These are phyloP conservation scores for Wallacemonas rigidus DNA, from an alignment of 208 protist genomes.

Conservation along the genomic window DNA sequence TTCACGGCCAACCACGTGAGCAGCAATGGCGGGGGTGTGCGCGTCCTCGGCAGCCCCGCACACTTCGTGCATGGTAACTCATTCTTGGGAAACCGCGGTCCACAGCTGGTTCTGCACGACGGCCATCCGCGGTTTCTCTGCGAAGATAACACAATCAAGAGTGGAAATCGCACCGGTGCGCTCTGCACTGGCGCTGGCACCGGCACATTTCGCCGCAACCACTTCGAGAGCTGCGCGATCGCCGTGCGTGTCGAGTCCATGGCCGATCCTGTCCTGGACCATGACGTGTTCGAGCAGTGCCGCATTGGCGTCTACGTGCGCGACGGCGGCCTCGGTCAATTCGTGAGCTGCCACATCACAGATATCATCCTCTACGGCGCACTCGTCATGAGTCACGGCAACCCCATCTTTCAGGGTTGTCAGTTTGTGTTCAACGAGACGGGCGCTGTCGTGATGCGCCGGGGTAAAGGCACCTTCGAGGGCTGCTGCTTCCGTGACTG, in stretches of 20 bases:
- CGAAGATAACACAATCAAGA: conserved; percentile 24
- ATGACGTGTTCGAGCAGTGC: conserved; percentile 34
- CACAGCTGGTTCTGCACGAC: conserved; percentile 32
- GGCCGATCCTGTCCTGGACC: conserved; percentile 29
- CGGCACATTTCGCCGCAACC: conserved; percentile 29
- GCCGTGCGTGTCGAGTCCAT: conserved; percentile 29
- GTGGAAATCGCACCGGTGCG: conserved; percentile 29
- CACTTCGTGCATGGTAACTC: conserved; percentile 26
- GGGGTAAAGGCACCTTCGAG: conserved; percentile 37
- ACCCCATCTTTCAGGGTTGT: conserved; percentile 27
- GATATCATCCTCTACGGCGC: conserved; percentile 20
- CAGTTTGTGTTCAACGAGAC: conserved; percentile 20
- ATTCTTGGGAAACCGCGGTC: conserved; percentile 35
- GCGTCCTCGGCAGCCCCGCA: conserved; percentile 24
- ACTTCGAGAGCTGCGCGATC: conserved; percentile 33
- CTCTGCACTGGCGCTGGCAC: conserved; percentile 28
- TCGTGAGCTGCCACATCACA: conserved; percentile 32
- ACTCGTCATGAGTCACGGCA: conserved; percentile 23
- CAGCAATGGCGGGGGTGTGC: conserved; percentile 37
- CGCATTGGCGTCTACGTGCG: conserved; percentile 28
- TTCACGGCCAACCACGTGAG: conserved; percentile 38
- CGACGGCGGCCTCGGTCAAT: conserved; percentile 19
- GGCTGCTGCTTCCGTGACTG: conserved; percentile 27
- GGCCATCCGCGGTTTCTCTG: conserved; percentile 24
- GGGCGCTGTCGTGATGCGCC: conserved; percentile 24